phyloP scores from a whole-genome alignment of 129 eudicot species.

The Helichrysum umbraculigerum region DNA sequence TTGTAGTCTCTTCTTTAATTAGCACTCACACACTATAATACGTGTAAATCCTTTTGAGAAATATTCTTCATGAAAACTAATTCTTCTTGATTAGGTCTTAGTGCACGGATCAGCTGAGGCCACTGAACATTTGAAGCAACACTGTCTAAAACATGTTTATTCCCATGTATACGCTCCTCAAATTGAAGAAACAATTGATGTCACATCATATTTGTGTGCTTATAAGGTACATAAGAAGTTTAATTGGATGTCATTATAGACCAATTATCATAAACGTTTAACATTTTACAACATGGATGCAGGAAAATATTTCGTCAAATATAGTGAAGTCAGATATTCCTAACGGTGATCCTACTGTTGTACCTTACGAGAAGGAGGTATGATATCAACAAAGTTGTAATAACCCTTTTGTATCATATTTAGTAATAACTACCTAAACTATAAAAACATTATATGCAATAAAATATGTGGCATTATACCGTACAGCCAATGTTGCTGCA shows the following conservation, averaged over 20 bases:
- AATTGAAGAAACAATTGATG: conserved; percentile 92
- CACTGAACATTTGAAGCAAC: conserved; percentile 96
- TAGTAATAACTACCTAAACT: not conserved
- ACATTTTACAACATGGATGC: conserved; percentile 7
- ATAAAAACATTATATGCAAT: not conserved
- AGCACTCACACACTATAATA: not conserved
- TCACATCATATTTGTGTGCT: conserved; percentile 96
- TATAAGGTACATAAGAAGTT: conserved; percentile 57
- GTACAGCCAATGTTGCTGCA: not conserved
- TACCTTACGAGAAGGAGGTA: conserved; percentile 29
- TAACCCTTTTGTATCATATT: not conserved
- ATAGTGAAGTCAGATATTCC: conserved; percentile 18
- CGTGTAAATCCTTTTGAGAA: not conserved
- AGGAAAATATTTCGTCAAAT: conserved; percentile 26
- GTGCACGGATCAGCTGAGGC: conserved; percentile 99
- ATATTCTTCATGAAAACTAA: not conserved
- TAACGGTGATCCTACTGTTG: not conserved
- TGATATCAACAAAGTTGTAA: not conserved
- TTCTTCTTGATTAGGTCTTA: conserved; percentile 58
- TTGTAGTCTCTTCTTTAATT: conserved; percentile 9
- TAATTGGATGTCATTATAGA: not conserved
- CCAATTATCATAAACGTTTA: not conserved
- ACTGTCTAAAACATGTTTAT: conserved; percentile 83
- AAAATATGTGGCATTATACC: not conserved
- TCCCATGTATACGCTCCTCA: conserved; percentile 95